phyloP scores from a whole-genome alignment of 2,329 filamentous ascomycete species.

The Raffaelea albimanens region DNA sequence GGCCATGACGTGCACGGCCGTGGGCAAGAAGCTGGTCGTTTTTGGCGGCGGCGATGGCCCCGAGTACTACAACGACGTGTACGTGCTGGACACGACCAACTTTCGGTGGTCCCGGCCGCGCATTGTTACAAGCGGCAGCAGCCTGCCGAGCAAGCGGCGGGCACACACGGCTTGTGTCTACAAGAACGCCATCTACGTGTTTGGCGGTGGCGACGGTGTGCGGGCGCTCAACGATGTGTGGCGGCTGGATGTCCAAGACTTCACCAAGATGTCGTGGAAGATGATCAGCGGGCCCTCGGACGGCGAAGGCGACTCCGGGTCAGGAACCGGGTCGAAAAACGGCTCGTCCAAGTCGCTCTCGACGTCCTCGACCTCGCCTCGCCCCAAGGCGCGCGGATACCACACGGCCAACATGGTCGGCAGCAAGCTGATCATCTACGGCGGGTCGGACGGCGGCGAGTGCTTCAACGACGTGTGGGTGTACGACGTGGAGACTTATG shows the following conservation, averaged over 20 bases:
- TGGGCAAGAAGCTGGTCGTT: conserved; percentile 58
- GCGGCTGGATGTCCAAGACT: conserved; percentile 60
- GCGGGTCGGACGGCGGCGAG: conserved; percentile 60
- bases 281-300: conserved; percentile 37
- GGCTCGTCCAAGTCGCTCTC: not conserved
- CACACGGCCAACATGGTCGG: conserved; percentile 67
- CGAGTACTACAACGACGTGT: conserved; percentile 63
- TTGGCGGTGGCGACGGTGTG: conserved; percentile 62
- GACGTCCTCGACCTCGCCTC: conserved; percentile 14
- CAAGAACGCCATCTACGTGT: conserved; percentile 63
- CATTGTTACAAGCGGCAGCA: conserved; percentile 42
- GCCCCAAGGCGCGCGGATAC: conserved; percentile 57
- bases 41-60: conserved; percentile 63
- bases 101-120: conserved; percentile 57
- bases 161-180: conserved; percentile 65
- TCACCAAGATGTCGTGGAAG: conserved; percentile 60
- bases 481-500: conserved; percentile 54
- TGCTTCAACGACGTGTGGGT: conserved; percentile 68
- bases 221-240: conserved; percentile 62
- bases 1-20: conserved; percentile 64
- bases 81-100: conserved; percentile 61
- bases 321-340: no score
- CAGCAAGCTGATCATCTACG: conserved; percentile 62
- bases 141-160: conserved; percentile 46
- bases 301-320: no score